Percentiles rank a stretch among this genome's conserved stretches.
Conservation (phyloP, 371 early-diverging fungal species). For the Mortierella sp. region DNA sequence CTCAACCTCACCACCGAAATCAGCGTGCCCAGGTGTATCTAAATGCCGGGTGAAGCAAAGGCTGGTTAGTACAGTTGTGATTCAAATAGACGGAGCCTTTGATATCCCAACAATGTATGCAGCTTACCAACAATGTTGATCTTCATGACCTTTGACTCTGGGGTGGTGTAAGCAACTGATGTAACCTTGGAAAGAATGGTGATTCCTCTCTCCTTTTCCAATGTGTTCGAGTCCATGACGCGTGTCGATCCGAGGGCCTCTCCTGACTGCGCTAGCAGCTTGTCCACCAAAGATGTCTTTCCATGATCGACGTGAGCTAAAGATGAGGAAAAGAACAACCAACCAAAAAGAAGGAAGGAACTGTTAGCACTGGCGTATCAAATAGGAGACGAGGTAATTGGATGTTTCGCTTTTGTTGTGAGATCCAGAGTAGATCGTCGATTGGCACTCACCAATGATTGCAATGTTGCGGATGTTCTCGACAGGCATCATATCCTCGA, state of each 20-base stretch:
- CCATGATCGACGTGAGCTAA: constrained; percentile 98
- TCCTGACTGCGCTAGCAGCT: constrained; percentile 83
- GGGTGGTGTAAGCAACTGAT: constrained; percentile 70
- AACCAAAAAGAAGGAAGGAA: not conserved
- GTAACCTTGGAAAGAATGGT: constrained; percentile 87
- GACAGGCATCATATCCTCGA: constrained; percentile 56
- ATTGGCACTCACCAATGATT: constrained; percentile 44
- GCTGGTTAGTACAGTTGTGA: not conserved
- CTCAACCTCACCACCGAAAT: constrained; percentile 90
- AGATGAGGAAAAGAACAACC: not conserved
- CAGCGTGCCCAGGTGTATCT: constrained; percentile 88
- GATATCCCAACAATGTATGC: too few relatives aligned
- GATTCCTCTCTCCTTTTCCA: constrained; percentile 89
- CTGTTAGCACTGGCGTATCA: not conserved
- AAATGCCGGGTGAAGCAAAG: not conserved
- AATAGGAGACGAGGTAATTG: not conserved
- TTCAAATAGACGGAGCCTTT: not conserved
- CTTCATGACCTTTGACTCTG: constrained; percentile 59
- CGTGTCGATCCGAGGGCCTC: constrained; percentile 61
- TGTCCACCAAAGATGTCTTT: constrained; percentile 99
- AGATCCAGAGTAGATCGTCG: not conserved
- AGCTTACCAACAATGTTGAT: constrained; percentile 80
- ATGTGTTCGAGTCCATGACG: constrained; percentile 87
- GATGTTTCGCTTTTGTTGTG: not conserved
- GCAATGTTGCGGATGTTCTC: constrained; percentile 57